These are phyloP conservation scores for Acanthochlamys bracteata DNA, from an alignment of 106 monocot species.

Conservation along the genomic window DNA sequence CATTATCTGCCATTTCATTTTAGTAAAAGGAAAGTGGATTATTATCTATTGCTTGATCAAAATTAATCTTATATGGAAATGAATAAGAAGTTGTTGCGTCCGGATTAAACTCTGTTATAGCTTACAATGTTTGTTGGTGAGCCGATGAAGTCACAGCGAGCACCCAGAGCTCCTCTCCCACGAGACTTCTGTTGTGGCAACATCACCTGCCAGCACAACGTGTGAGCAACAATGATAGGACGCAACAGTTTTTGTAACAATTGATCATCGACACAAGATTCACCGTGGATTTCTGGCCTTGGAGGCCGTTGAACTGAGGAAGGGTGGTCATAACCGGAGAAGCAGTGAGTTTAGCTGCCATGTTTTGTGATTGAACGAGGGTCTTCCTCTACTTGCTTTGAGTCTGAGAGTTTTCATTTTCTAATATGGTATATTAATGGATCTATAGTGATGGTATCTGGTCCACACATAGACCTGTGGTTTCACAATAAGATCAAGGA, in stretches of 20 bases:
- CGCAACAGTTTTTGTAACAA: background rate
- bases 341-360: slow-evolving; percentile 55
- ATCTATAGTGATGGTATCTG: background rate
- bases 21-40: background rate
- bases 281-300: slow-evolving; percentile 44
- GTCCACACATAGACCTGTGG: slow-evolving; percentile 46
- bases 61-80: background rate
- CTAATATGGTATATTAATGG: too few relatives aligned
- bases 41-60: background rate
- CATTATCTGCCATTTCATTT: slow-evolving; percentile 55
- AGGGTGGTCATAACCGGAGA: slow-evolving; percentile 38
- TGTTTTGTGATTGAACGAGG: slow-evolving; percentile 1
- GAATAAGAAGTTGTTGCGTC: too few relatives aligned
- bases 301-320: slow-evolving; percentile 73
- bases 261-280: background rate
- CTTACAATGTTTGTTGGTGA: slow-evolving; percentile 84
- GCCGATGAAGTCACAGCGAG: slow-evolving; percentile 83
- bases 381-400: background rate
- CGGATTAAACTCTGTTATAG: background rate
- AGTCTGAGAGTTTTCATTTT: too few relatives aligned
- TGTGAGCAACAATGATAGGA: too few relatives aligned
- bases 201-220: slow-evolving; percentile 21
- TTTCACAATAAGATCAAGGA: slow-evolving; percentile 18
- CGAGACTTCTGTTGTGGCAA: slow-evolving; percentile 23
- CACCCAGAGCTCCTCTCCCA: slow-evolving; percentile 48